These are phyloP conservation scores for Mentha longifolia DNA, from an alignment of 257 asterid species.

Conservation along the genomic window DNA sequence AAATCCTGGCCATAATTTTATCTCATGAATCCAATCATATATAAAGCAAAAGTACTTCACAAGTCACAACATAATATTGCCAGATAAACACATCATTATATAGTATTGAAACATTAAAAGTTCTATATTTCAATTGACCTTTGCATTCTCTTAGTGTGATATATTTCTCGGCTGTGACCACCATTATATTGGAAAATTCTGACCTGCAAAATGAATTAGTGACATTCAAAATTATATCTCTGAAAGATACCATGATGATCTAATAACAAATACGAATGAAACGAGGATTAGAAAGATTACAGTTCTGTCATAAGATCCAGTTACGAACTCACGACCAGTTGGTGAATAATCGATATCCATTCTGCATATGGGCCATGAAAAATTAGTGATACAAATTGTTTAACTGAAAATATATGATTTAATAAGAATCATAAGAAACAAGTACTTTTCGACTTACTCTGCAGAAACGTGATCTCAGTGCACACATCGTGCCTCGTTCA, in stretches of 20 bases:
- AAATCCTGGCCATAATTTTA: slow-evolving; percentile 6
- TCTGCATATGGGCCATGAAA: slow-evolving; percentile 48
- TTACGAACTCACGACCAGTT: slow-evolving; percentile 97
- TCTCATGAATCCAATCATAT: not conserved
- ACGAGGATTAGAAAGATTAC: slow-evolving; percentile 49
- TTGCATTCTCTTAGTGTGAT: slow-evolving; percentile 98
- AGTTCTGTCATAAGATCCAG: slow-evolving; percentile 97
- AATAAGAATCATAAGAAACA: slow-evolving; percentile 10
- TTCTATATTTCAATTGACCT: slow-evolving; percentile 50
- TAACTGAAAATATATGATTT: slow-evolving; percentile 13
- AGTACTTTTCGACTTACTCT: slow-evolving; percentile 58
- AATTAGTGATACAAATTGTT: slow-evolving; percentile 16
- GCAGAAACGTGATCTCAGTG: slow-evolving; percentile 95
- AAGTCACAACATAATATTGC: not conserved
- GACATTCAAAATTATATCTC: not conserved
- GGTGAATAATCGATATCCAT: slow-evolving; percentile 99
- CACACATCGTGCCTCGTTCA: slow-evolving; percentile 82
- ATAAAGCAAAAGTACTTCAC: slow-evolving; percentile 9
- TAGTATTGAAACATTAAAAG: slow-evolving; percentile 7
- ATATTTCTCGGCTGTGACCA: slow-evolving; percentile 96
- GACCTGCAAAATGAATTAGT: slow-evolving; percentile 57
- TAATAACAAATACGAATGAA: not conserved
- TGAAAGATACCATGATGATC: slow-evolving; percentile 12
- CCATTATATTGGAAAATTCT: slow-evolving; percentile 90
- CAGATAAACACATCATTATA: slow-evolving; percentile 9